Evolutionary conservation across 2,329 filamentous ascomycete species (phyloP).

Genomic region (Calycina herbarum): DNA sequence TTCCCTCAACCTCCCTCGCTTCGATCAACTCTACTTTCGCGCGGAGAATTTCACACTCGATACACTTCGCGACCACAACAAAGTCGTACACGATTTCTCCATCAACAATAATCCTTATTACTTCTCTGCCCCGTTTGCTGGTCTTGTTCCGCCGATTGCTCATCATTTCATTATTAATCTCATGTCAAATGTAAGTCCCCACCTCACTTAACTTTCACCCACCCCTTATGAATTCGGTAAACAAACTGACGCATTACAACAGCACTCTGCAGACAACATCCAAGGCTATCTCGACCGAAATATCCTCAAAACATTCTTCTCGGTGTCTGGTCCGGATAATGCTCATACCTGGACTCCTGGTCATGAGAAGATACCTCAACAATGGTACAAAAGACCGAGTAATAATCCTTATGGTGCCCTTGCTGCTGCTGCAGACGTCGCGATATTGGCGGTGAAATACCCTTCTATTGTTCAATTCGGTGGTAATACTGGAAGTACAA

Average conservation of each 20-base stretch:
- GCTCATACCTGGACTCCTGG: conserved; percentile 16
- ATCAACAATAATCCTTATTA: conserved; percentile 48
- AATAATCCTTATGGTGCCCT: conserved; percentile 43
- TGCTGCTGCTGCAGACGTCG: conserved; percentile 43
- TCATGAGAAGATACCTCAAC: conserved; percentile 22
- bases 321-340: conserved; percentile 23
- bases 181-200: conserved; percentile 13
- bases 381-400: conserved; percentile 24
- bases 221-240: no score
- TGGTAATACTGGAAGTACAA: conserved; percentile 52
- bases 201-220: no score
- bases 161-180: conserved; percentile 16
- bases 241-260: background rate
- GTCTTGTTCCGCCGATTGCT: conserved; percentile 17
- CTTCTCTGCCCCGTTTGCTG: conserved; percentile 45
- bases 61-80: conserved; percentile 20
- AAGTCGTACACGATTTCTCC: conserved; percentile 15
- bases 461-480: conserved; percentile 40
- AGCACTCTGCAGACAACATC: conserved; percentile 17
- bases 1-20: conserved; percentile 16
- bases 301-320: conserved; percentile 34
- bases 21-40: conserved; percentile 17
- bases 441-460: conserved; percentile 42
- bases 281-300: conserved; percentile 33
- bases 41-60: conserved; percentile 19